Evolutionary conservation across 768 basidiomycete species (phyloP), one percentile per base, ranked within the genome.

Genomic region (Phaffia australis): DNA sequence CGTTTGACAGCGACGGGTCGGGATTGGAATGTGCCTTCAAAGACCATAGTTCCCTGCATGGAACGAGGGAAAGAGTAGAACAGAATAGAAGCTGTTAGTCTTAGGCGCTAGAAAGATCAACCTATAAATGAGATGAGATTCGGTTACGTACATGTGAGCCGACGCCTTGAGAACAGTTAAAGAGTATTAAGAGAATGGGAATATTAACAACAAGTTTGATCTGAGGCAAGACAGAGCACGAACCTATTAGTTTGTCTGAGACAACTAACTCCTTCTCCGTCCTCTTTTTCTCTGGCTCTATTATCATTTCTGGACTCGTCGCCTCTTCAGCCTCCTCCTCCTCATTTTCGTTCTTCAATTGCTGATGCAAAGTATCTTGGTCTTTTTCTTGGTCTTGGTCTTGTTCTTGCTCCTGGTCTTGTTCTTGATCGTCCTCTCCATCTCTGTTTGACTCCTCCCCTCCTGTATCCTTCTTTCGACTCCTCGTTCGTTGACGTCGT

Each of bases 1-100:
- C 95, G 88, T 76, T 99, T 98, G 65, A 99, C 92, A n/a, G 95
- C 95, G 0, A 99, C 95, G 0, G 94, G 87, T 61, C 95, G 86
- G 0, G 90, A 92, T 78, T 98, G 94, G n/a, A 97, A 83, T 8
- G 67, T 64, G 1, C 67, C 63, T 73, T 87, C 83, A 77, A 84
- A 91, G 3, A 99, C 95, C 51, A 98, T 88, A 0, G 95, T 99
- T 7, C 95, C 95, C 35, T 42, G 11, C 35, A 42, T 11, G 35
- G 35, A 42, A 11, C 35, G 11, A 42, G 11, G 35, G 11, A 4
- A 42, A 42, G 35, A 42, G 35, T 11, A 42, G 11, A 11, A 42
- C 4, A 11, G 6, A 42, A 11, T 42, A 42, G 6, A 11, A 42
- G 35, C 35, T 5, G 4, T 42, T 11, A 42, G 11, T 42, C 35